These are phyloP conservation scores for Ogataea methanolica DNA, from an alignment of 805 yeast species.

Conservation along the genomic window DNA sequence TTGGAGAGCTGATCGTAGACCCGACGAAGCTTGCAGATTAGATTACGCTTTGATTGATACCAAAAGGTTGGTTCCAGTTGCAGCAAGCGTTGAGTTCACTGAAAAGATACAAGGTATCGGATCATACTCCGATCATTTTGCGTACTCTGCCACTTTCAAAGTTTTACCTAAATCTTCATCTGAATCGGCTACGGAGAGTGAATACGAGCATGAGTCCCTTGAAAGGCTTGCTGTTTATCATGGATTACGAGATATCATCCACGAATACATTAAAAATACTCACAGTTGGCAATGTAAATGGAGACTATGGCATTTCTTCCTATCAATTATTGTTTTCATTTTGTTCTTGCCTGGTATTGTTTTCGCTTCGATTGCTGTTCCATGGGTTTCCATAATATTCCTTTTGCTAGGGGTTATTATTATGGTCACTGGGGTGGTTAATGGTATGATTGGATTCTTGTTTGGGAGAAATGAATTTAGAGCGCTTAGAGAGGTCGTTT, in stretches of 20 bases:
- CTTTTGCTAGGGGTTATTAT: conserved; percentile 51
- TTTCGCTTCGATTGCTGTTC: conserved; percentile 49
- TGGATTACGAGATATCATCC: conserved; percentile 45
- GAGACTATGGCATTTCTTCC: conserved; percentile 61
- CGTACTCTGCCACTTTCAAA: conserved; percentile 48
- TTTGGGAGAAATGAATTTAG: conserved; percentile 81
- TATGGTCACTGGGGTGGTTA: conserved; percentile 61
- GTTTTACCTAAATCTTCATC: conserved; percentile 15
- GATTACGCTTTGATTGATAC: conserved; percentile 85
- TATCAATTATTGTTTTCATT: conserved; percentile 48
- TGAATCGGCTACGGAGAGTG: not conserved
- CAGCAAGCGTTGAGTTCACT: conserved; percentile 71
- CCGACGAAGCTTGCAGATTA: conserved; percentile 76
- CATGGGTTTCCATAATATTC: conserved; percentile 68
- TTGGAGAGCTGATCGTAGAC: conserved; percentile 60
- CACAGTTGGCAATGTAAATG: conserved; percentile 56
- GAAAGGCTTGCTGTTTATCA: conserved; percentile 35
- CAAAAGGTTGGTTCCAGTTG: conserved; percentile 42
- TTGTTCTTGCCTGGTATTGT: conserved; percentile 52
- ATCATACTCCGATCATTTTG: conserved; percentile 92
- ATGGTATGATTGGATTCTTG: conserved; percentile 72
- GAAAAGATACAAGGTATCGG: conserved; percentile 64
- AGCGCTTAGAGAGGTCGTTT: conserved; percentile 68
- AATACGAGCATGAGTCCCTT: not conserved
- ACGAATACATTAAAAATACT: conserved; percentile 44